Base-by-base conservation (phyloP, 768 basidiomycete species). In the Trametes cinnabarina region DNA sequence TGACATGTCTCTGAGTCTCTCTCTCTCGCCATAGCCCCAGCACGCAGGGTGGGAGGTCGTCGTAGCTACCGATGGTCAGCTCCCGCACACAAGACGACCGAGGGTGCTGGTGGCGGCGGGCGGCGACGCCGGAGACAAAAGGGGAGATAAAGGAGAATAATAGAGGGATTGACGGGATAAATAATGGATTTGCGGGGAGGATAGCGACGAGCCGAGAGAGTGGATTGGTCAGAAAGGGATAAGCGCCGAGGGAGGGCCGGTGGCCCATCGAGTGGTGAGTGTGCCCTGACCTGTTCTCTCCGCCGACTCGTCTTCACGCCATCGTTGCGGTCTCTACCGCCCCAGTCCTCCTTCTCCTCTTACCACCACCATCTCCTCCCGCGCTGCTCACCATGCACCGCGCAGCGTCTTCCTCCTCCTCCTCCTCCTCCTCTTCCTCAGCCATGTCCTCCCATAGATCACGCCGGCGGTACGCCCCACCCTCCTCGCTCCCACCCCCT, bases 251-350 rank as follows among this genome's bases (percentile, higher is more conserved):
- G 25, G 54, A 43, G 59, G 60, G 55, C 60, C 58, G 61, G 64
- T 57, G 58, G 56, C 44, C 63, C 57, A 61, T 41, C 57, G 51
- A 49, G 58, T n/a, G n/a, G n/a, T n/a, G n/a, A n/a, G 62, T 65
- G 57, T 61, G 62, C 60, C 60, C 66, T 61, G 55, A 56, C 51
- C 60, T 59, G 60, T 63, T 65, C 66, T 57, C 64, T 68, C 68
- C 68, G 66, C 65, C 68, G 66, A 57, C 63, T 46, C 44, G 44
- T 25, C 61, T 67, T 63, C 60, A 66, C 65, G 73, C 73, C 76
- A 74, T 76, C 76, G 73, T 76, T 72, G 70, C 72, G 69, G 73
- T 71, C 72, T 65, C 69, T 72, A 73, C 71, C 61, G 70, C 72
- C 70, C 69, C 67, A 67, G 64, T 19, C 72, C 70, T 70, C 69